Conservation (phyloP, 345 rosid species). For the Bretschneidera sinensis region DNA sequence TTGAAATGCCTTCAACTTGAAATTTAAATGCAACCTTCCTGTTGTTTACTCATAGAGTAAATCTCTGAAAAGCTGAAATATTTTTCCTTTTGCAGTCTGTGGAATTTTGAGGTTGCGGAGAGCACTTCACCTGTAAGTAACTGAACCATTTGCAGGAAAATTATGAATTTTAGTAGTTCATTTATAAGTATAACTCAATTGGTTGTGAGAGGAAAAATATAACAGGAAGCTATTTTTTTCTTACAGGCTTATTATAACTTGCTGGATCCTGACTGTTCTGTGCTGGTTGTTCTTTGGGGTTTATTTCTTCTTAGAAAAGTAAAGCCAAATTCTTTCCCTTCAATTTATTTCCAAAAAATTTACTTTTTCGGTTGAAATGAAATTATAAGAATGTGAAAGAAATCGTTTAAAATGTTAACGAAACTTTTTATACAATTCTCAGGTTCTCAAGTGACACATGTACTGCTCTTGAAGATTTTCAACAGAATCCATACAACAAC, state of each 20-base stretch:
- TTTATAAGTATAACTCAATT: background rate
- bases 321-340: slow-evolving; percentile 15
- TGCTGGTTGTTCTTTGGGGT: slow-evolving; percentile 62
- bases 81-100: slow-evolving; percentile 34
- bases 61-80: slow-evolving; percentile 5
- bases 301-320: slow-evolving; percentile 52
- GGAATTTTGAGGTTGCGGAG: slow-evolving; percentile 38
- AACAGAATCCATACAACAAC: slow-evolving; percentile 50
- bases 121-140: slow-evolving; percentile 38
- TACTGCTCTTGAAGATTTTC: slow-evolving; percentile 51
- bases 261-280: slow-evolving; percentile 59
- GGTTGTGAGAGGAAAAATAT: background rate
- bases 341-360: background rate
- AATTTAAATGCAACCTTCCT: background rate
- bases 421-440: slow-evolving; percentile 4
- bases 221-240: background rate
- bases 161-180: too few species aligned
- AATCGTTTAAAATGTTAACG: background rate
- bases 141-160: background rate
- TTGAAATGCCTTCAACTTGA: background rate
- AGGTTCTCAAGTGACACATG: slow-evolving; percentile 63
- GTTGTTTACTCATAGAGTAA: background rate
- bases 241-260: slow-evolving; percentile 45
- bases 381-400: background rate
- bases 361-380: background rate